Evolutionary conservation across 768 basidiomycete genomes (phyloP).

Genomic region (Boletellus ananas): DNA sequence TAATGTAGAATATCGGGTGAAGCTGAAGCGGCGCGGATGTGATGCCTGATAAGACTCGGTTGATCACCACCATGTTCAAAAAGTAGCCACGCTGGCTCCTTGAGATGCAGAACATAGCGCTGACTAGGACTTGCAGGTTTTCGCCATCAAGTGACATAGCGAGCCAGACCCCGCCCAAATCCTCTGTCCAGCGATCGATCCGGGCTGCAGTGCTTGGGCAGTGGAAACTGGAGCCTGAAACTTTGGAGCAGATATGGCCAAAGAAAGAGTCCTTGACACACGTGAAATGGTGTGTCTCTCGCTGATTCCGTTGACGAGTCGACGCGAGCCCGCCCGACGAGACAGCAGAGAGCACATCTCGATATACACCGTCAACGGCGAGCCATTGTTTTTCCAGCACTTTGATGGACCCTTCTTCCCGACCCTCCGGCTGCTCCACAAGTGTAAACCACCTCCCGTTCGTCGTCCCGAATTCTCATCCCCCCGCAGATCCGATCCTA

Average conservation of each 20-base stretch:
- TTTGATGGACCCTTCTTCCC: constrained; percentile 93
- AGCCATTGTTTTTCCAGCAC: constrained; percentile 93
- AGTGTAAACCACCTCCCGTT: constrained; percentile 55
- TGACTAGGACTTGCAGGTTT: constrained; percentile 46
- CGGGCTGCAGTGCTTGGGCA: constrained; percentile 76
- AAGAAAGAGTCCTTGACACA: constrained; percentile 95
- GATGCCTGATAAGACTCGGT: constrained; percentile 13
- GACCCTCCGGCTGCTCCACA: constrained; percentile 84
- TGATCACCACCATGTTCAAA: constrained; percentile 61
- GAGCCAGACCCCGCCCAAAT: constrained; percentile 87
- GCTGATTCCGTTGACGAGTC: constrained; percentile 8
- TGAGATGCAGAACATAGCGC: neutral
- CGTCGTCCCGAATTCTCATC: neutral
- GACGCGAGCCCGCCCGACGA: constrained; percentile 18
- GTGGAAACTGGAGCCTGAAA: constrained; percentile 76
- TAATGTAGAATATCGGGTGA: constrained; percentile 28
- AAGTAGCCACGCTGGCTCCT: constrained; percentile 42
- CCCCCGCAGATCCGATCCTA: constrained; percentile 74
- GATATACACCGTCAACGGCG: constrained; percentile 82
- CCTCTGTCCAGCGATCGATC: constrained; percentile 89
- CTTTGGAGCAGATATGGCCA: constrained; percentile 91
- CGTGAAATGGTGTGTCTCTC: constrained; percentile 71
- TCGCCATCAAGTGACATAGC: constrained; percentile 75
- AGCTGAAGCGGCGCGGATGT: neutral
- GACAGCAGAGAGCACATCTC: constrained; percentile 92